Percentiles rank a stretch among this genome's conserved stretches.
Conservation (phyloP, 2,329 filamentous ascomycete genomes). For the Penicillium sp. region DNA sequence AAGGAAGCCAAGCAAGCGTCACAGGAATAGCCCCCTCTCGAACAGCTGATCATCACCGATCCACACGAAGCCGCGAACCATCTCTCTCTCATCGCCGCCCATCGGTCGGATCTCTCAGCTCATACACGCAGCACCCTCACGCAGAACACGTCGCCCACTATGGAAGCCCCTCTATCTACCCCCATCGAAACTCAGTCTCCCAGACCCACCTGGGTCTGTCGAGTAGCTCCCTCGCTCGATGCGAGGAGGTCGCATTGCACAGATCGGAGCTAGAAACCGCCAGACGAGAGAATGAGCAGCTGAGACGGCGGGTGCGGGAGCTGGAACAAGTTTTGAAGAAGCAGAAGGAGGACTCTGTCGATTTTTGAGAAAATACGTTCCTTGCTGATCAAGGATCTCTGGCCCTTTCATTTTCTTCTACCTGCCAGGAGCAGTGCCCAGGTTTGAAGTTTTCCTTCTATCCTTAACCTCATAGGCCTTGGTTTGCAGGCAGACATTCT, state of each 20-base stretch:
- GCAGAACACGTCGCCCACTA: conserved; percentile 29
- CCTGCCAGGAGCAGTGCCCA: background rate
- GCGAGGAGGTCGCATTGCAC: conserved; percentile 45
- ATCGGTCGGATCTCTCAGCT: conserved; percentile 31
- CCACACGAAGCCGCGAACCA: conserved; percentile 42
- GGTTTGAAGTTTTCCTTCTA: background rate
- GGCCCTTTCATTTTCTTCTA: background rate
- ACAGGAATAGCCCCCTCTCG: conserved; percentile 47
- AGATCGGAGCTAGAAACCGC: conserved; percentile 46
- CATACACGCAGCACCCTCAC: conserved; percentile 31
- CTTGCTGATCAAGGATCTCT: conserved; percentile 10
- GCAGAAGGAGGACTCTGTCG: conserved; percentile 21
- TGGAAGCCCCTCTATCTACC: conserved; percentile 27
- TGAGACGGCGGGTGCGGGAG: conserved; percentile 47
- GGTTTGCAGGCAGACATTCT: conserved; percentile 2
- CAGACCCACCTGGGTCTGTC: conserved; percentile 30
- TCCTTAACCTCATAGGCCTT: background rate
- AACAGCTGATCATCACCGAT: conserved; percentile 28
- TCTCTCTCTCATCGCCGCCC: conserved; percentile 43
- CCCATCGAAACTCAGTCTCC: conserved; percentile 32
- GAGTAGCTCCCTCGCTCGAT: conserved; percentile 33
- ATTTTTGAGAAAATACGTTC: background rate
- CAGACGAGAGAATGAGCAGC: conserved; percentile 48
- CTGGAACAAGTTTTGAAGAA: conserved; percentile 41
- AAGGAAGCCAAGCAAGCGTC: conserved; percentile 34